Percentiles rank a stretch among this genome's conserved stretches.
Evolutionary conservation across 345 rosid genomes (phyloP).

Genomic region (Lepidium didymum): DNA sequence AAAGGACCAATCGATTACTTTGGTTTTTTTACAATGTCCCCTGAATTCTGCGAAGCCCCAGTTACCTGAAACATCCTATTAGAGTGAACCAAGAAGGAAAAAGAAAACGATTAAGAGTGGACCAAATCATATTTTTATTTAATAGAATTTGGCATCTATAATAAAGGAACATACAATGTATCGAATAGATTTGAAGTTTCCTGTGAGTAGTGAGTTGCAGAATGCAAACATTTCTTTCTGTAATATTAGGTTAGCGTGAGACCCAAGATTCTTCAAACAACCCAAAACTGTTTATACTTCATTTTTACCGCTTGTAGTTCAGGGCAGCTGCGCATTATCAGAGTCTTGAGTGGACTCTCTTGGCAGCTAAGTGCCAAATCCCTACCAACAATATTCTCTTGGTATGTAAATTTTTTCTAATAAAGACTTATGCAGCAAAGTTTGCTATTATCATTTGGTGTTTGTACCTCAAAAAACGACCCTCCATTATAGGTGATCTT

Average conservation of each 20-base stretch:
- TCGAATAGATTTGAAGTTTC: conserved; percentile 62
- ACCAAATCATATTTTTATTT: neutral
- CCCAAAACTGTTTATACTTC: neutral
- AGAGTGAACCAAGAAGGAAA: neutral
- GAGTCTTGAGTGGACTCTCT: conserved; percentile 54
- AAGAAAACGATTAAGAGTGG: conserved; percentile 5
- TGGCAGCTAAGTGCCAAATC: conserved; percentile 51
- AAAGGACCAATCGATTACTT: conserved; percentile 33
- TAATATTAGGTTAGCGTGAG: conserved; percentile 13
- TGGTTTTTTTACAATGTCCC: conserved; percentile 51
- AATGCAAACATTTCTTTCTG: conserved; percentile 73
- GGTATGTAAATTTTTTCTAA: neutral
- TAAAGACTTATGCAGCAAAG: neutral
- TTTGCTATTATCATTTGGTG: neutral
- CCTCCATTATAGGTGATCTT: conserved; percentile 57
- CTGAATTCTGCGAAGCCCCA: conserved; percentile 56
- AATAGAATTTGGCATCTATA: neutral
- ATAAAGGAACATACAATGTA: conserved; percentile 49
- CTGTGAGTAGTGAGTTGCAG: conserved; percentile 46
- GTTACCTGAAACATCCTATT: conserved; percentile 74
- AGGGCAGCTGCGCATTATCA: conserved; percentile 73
- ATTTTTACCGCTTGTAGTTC: conserved; percentile 62
- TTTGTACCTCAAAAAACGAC: conserved; percentile 64
- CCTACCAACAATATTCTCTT: conserved; percentile 25
- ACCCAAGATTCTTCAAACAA: neutral